Evolutionary conservation across 495 filamentous ascomycete species (phyloP).

Genomic region (Haplographium delicatum): DNA sequence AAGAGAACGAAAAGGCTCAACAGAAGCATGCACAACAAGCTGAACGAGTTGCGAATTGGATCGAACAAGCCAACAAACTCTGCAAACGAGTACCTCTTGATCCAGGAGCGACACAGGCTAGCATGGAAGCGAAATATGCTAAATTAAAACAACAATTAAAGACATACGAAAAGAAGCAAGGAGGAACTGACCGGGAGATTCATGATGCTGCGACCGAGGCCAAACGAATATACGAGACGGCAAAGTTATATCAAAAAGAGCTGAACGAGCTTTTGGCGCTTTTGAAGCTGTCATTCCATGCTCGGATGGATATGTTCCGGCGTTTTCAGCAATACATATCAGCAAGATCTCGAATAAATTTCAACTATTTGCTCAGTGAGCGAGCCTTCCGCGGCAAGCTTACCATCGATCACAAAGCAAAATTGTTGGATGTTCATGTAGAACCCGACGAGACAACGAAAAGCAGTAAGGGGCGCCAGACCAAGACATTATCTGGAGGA

Average conservation of each 20-base stretch:
- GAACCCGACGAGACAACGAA: constrained; percentile 72
- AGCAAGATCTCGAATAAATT: constrained; percentile 74
- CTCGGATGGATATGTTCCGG: constrained; percentile 71
- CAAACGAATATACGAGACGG: constrained; percentile 35
- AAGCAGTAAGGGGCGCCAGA: constrained; percentile 62
- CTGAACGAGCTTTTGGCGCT: constrained; percentile 47
- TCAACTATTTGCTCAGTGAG: constrained; percentile 82
- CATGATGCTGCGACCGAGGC: constrained; percentile 11
- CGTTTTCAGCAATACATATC: constrained; percentile 80
- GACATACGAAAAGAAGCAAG: constrained; percentile 30
- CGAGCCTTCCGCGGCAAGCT: constrained; percentile 82
- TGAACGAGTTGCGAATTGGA: constrained; percentile 47
- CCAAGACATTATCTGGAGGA: constrained; percentile 88
- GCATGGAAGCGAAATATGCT: constrained; percentile 59
- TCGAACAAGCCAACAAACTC: constrained; percentile 49
- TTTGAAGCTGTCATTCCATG: constrained; percentile 59
- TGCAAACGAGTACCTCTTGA: constrained; percentile 60
- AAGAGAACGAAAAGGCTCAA: constrained; percentile 40
- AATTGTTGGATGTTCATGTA: constrained; percentile 72
- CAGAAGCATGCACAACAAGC: constrained; percentile 40
- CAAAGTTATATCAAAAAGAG: constrained; percentile 40
- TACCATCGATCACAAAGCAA: constrained; percentile 65
- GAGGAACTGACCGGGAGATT: constrained; percentile 56
- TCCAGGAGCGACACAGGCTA: constrained; percentile 57
- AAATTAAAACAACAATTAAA: constrained; percentile 53